Evolutionary conservation across 441 rosid genomes (phyloP).

Genomic region (Omphalea diandra): DNA sequence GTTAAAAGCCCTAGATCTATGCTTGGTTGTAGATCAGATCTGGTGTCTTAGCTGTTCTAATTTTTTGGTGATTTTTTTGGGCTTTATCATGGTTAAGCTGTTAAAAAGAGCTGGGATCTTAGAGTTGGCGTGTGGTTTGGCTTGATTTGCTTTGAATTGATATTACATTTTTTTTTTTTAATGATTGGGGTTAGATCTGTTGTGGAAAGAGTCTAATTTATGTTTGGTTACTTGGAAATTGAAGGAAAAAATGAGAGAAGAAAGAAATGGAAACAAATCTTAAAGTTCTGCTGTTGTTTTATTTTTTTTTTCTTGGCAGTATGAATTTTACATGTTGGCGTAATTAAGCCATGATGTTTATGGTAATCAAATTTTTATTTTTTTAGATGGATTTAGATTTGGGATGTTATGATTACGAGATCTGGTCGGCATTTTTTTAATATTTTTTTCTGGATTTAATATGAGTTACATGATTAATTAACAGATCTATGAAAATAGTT

Average conservation of each 20-base stretch:
- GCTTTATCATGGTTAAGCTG: neutral
- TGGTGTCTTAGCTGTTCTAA: neutral
- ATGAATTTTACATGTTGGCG: too few species aligned
- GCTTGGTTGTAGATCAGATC: slow-evolving; percentile 3
- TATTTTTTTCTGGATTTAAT: too few species aligned
- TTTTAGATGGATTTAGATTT: slow-evolving; percentile 6
- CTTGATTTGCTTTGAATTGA: neutral
- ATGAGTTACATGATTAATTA: neutral
- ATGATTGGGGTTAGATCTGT: slow-evolving; percentile 29
- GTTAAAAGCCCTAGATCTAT: neutral
- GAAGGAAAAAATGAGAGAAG: slow-evolving; percentile 2
- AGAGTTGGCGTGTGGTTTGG: neutral
- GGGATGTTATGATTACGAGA: neutral
- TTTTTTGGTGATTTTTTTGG: neutral
- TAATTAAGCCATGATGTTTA: neutral
- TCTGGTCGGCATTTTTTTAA: too few species aligned
- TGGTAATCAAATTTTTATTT: neutral
- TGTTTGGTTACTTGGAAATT: slow-evolving; percentile 18
- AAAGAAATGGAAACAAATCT: neutral
- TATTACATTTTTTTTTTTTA: neutral
- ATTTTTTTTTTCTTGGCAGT: neutral
- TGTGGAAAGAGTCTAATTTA: neutral
- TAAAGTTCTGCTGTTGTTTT: too few species aligned
- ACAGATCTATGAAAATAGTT: neutral
- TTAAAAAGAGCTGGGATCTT: neutral